phyloP scores from a whole-genome alignment of 495 filamentous ascomycete genomes.

The Aspergillus nidulans region DNA sequence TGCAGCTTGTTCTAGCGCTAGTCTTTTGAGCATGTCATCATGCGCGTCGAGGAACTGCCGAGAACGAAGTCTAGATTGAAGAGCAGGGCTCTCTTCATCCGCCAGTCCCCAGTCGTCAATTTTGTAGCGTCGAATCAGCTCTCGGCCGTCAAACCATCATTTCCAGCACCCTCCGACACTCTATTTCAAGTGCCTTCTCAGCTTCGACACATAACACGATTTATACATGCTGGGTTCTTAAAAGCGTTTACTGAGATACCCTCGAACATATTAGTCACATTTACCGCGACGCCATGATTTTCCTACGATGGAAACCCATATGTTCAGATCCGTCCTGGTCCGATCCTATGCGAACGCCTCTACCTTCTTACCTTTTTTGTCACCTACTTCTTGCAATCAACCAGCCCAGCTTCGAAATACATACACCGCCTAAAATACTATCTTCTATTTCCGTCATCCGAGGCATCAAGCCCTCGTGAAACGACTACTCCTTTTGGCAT shows the following conservation, averaged over 20 bases:
- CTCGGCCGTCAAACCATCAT: background rate
- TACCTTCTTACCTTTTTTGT: background rate
- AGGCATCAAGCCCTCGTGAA: background rate
- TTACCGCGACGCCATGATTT: background rate
- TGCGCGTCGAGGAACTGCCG: background rate
- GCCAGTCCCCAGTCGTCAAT: background rate
- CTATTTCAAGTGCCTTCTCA: background rate
- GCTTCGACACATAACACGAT: background rate
- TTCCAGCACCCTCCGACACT: background rate
- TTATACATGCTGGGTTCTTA: constrained; percentile 14
- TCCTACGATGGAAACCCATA: constrained; percentile 11
- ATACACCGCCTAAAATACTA: background rate
- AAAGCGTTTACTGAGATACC: constrained; percentile 29
- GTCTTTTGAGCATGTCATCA: background rate
- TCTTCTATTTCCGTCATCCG: background rate
- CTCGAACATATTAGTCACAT: constrained; percentile 15
- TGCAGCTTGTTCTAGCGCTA: background rate
- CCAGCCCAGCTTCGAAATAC: background rate
- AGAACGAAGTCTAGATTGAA: background rate
- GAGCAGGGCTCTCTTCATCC: background rate
- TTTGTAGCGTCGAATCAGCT: background rate
- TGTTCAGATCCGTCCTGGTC: background rate
- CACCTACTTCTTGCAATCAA: background rate
- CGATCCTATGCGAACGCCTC: background rate
- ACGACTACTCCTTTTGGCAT: constrained; percentile 4